These are phyloP conservation scores for Ogataea pilisensis DNA, from an alignment of 805 yeast genomes.

Conservation along the genomic window DNA sequence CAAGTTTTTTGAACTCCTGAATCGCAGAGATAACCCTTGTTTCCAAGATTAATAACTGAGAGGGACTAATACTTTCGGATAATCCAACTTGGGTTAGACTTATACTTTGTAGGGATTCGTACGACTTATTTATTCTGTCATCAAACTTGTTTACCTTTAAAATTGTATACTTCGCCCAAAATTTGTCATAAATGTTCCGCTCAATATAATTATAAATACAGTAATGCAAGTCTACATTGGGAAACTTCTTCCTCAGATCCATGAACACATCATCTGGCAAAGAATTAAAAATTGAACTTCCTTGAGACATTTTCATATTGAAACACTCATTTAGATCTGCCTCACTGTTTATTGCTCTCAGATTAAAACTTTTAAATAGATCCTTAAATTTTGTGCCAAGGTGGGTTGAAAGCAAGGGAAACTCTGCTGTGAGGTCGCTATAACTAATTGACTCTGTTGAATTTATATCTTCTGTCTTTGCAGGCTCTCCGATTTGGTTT, in stretches of 20 bases:
- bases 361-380: constrained; percentile 36
- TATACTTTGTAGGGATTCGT: constrained; percentile 34
- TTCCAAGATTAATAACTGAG: constrained; percentile 30
- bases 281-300: constrained; percentile 31
- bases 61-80: constrained; percentile 25
- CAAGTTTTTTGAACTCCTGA: constrained; percentile 44
- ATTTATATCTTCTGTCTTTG: not conserved
- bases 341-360: constrained; percentile 24
- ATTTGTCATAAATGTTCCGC: constrained; percentile 54
- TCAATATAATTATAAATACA: constrained; percentile 72
- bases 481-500: not conserved
- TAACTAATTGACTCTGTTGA: constrained; percentile 22
- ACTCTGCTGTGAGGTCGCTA: constrained; percentile 35
- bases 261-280: constrained; percentile 28
- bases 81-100: constrained; percentile 51
- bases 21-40: constrained; percentile 49
- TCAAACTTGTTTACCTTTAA: constrained; percentile 13
- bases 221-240: constrained; percentile 39
- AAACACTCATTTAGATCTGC: constrained; percentile 28
- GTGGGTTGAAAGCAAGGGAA: constrained; percentile 35
- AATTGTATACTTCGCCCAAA: constrained; percentile 49
- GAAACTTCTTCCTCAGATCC: constrained; percentile 21
- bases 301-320: constrained; percentile 28
- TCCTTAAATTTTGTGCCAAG: constrained; percentile 37
- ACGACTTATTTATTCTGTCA: constrained; percentile 24